Evolutionary conservation across 306 rosid genomes (phyloP).

Genomic region (Cajanus cajan): DNA sequence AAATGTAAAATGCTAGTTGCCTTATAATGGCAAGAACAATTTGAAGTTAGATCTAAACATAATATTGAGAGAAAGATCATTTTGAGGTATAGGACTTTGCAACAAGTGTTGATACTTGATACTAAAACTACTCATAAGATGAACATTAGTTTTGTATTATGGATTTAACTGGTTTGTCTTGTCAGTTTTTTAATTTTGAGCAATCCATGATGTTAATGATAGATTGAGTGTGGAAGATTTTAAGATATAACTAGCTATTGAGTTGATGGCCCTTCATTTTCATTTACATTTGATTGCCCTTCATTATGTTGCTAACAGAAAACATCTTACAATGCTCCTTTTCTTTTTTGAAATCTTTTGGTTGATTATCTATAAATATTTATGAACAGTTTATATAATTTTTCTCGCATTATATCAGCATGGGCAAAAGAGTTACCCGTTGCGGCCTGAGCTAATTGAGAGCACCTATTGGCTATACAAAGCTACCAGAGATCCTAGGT

Average conservation of each 20-base stretch:
- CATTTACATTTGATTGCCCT: background rate
- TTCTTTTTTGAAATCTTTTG: background rate
- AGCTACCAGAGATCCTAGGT: conserved; percentile 97
- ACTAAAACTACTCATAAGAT: conserved; percentile 1
- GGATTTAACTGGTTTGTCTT: conserved; percentile 21
- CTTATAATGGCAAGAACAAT: conserved; percentile 6
- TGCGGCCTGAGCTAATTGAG: conserved; percentile 95
- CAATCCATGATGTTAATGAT: conserved; percentile 17
- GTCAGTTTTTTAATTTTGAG: background rate
- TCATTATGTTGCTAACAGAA: conserved; percentile 1
- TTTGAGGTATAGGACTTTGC: conserved; percentile 9
- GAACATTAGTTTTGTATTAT: background rate
- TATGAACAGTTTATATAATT: conserved; percentile 1
- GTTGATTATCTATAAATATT: conserved; percentile 25
- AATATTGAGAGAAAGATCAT: conserved; percentile 2
- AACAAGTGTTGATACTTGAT: conserved; percentile 15
- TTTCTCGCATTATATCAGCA: conserved; percentile 47
- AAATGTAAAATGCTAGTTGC: conserved; percentile 8
- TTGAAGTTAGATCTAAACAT: conserved; percentile 20
- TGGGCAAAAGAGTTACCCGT: conserved; percentile 92
- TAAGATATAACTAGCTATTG: conserved; percentile 1
- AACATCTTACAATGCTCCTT: background rate
- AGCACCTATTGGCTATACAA: conserved; percentile 99
- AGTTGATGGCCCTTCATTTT: conserved; percentile 23
- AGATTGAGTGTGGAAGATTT: conserved; percentile 25